Percentiles rank a stretch among this genome's conserved stretches.
phyloP scores from a whole-genome alignment of 75 land plant genomes.

The Cryptomeria japonica region DNA sequence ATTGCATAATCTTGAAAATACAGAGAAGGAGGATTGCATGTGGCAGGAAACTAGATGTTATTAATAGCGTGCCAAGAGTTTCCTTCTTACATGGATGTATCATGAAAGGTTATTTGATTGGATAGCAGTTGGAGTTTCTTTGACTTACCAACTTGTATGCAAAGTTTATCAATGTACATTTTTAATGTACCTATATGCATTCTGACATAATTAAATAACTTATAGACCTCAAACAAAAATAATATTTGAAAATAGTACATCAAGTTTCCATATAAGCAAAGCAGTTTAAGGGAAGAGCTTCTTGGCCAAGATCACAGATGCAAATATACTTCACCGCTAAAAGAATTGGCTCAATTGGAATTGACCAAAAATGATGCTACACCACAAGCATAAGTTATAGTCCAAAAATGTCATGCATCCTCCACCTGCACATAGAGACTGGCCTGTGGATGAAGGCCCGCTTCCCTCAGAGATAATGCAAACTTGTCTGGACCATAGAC shows the following conservation, averaged over 20 bases:
- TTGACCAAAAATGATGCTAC: not conserved
- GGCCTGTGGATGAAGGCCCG: conserved; percentile 95
- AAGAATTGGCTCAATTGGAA: not conserved
- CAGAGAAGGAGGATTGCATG: not conserved
- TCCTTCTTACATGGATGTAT: not conserved
- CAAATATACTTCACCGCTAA: not conserved
- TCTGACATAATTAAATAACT: not conserved
- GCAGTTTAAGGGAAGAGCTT: not conserved
- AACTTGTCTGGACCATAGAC: conserved; percentile 78
- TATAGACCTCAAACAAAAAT: not conserved
- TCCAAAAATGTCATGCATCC: conserved; percentile 11
- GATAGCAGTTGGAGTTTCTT: not conserved
- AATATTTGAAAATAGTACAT: not conserved
- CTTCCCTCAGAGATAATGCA: conserved; percentile 73
- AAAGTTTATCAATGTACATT: not conserved
- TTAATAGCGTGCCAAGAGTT: not conserved
- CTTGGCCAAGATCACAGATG: not conserved
- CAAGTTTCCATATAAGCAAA: not conserved
- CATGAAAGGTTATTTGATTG: not conserved
- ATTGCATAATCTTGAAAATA: not conserved
- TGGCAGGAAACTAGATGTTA: not conserved
- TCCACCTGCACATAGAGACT: conserved; percentile 87
- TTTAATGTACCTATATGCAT: not conserved
- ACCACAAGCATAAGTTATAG: not conserved
- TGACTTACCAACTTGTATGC: not conserved